Evolutionary conservation across 208 protist species (phyloP).

Genomic region (Leishmania tropica): DNA sequence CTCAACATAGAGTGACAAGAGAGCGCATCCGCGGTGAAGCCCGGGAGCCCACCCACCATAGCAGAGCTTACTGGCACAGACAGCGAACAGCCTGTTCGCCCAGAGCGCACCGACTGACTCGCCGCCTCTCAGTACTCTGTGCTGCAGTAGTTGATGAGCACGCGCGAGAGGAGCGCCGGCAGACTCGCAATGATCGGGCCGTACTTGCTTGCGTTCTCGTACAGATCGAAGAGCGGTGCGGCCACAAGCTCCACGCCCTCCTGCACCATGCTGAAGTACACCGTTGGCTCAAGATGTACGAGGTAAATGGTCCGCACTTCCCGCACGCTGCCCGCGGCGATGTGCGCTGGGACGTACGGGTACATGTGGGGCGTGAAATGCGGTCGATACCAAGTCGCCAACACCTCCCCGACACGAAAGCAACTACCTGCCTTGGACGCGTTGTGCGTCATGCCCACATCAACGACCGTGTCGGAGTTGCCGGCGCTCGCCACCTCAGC

Average conservation of each 20-base stretch:
- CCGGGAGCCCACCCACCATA: not conserved
- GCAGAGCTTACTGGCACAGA: not conserved
- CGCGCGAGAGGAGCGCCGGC: conserved; percentile 75
- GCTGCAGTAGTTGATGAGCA: conserved; percentile 87
- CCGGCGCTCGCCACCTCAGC: conserved; percentile 12
- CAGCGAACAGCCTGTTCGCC: not conserved
- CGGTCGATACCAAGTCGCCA: conserved; percentile 83
- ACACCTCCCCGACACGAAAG: conserved; percentile 79
- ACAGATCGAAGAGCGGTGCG: conserved; percentile 91
- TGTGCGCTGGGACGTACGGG: conserved; percentile 92
- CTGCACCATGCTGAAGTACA: conserved; percentile 71
- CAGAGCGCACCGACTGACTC: not conserved
- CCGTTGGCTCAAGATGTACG: conserved; percentile 70
- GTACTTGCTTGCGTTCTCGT: conserved; percentile 90
- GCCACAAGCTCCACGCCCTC: conserved; percentile 81
- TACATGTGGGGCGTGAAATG: conserved; percentile 92
- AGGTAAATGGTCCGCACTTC: conserved; percentile 88
- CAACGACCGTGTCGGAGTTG: conserved; percentile 44
- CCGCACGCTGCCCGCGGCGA: conserved; percentile 74
- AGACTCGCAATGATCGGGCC: conserved; percentile 81
- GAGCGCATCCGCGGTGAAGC: not conserved
- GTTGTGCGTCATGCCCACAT: conserved; percentile 38
- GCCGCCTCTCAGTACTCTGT: conserved; percentile 41
- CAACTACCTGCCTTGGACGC: conserved; percentile 40
- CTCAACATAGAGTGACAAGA: too few relatives aligned